A percentile compares a stretch with the other conserved stretches of the same genome.
These are phyloP conservation scores for Brettanomyces sp. DNA, from an alignment of 805 yeast genomes.

Conservation along the genomic window DNA sequence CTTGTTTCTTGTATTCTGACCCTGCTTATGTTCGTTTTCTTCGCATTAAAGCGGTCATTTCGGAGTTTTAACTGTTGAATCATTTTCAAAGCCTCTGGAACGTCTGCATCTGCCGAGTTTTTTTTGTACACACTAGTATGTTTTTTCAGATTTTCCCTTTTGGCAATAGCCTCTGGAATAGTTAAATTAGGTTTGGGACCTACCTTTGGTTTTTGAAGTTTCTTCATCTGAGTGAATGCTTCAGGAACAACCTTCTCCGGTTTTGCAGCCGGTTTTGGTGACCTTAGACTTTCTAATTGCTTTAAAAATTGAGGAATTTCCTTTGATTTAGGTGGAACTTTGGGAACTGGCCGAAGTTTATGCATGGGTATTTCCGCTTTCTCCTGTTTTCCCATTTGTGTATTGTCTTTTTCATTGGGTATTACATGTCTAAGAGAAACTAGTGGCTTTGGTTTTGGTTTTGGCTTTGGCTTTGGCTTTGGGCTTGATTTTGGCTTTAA, in stretches of 20 bases:
- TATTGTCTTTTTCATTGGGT: too few relatives aligned
- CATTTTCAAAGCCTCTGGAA: not conserved
- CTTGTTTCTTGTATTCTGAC: too few relatives aligned
- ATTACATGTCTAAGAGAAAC: not conserved
- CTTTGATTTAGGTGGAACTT: not conserved
- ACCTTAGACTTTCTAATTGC: not conserved
- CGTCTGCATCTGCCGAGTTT: not conserved
- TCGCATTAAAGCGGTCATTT: too few relatives aligned
- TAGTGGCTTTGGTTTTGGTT: conserved; percentile 2
- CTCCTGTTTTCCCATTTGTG: too few relatives aligned
- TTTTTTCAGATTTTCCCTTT: not conserved
- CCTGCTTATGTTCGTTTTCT: too few relatives aligned
- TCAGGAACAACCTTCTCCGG: not conserved
- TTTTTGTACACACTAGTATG: not conserved
- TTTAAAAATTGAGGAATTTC: not conserved
- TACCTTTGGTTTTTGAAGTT: not conserved
- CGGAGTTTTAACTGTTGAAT: not conserved
- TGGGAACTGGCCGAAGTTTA: not conserved
- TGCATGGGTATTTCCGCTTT: not conserved
- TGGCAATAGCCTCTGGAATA: not conserved
- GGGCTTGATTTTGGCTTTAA: conserved; percentile 2
- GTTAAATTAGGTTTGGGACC: not conserved
- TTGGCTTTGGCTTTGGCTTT: conserved; percentile 11
- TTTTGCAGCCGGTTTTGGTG: not conserved
- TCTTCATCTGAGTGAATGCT: not conserved